Conservation (phyloP, 805 yeast genomes). For the Saturnispora galanensis region DNA sequence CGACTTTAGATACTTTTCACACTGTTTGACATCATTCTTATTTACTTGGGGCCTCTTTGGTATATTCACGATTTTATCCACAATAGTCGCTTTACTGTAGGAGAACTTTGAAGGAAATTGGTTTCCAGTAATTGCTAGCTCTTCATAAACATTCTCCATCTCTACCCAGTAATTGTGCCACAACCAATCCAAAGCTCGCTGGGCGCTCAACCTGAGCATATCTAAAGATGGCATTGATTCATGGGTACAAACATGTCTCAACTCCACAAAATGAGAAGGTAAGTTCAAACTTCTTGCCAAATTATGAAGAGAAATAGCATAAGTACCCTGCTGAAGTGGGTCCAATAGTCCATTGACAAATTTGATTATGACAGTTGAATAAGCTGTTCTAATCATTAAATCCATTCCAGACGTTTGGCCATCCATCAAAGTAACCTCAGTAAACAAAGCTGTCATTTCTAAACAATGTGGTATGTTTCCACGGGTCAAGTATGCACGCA, state of each 20-base stretch:
- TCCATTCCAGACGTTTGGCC: conserved; percentile 17
- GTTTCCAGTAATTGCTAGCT: neutral
- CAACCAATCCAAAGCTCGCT: conserved; percentile 67
- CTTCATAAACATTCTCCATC: conserved; percentile 16
- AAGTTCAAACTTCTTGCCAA: conserved; percentile 61
- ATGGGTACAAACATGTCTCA: conserved; percentile 87
- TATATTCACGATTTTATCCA: neutral
- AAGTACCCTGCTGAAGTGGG: conserved; percentile 69
- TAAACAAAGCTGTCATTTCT: conserved; percentile 52
- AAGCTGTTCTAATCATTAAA: conserved; percentile 38
- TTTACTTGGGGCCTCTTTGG: neutral
- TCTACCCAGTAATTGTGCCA: conserved; percentile 62
- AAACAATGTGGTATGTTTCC: conserved; percentile 66
- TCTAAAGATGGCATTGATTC: conserved; percentile 67
- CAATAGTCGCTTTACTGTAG: no score
- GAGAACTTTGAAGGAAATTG: neutral
- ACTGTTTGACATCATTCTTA: conserved; percentile 4
- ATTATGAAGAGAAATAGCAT: conserved; percentile 68
- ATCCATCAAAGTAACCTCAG: conserved; percentile 39
- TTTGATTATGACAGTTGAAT: conserved; percentile 66
- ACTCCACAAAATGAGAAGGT: conserved; percentile 79
- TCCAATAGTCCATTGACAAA: conserved; percentile 90
- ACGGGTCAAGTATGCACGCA: conserved; percentile 44
- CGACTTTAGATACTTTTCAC: conserved; percentile 32
- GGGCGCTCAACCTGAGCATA: conserved; percentile 50